Evolutionary conservation across 768 basidiomycete genomes (phyloP).

Genomic region (Kwoniella europaea): DNA sequence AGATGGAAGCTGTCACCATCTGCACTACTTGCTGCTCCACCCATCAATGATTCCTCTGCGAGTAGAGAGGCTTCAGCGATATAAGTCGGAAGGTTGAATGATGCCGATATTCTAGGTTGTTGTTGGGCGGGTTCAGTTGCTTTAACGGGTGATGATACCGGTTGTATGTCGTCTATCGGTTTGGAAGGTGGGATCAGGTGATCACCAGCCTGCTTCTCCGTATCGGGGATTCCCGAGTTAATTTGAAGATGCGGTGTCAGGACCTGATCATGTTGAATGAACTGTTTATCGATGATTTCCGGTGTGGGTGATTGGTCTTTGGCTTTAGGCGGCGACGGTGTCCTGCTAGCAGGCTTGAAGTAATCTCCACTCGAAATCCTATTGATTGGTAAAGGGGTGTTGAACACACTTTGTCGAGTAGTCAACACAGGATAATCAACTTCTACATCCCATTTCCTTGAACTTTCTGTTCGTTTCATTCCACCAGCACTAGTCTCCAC

Average conservation of each 20-base stretch:
- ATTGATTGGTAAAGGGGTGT: slow-evolving; percentile 18
- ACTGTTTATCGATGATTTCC: background rate
- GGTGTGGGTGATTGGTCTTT: slow-evolving; percentile 13
- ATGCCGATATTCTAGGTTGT: slow-evolving; percentile 16
- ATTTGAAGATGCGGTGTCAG: background rate
- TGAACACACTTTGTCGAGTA: slow-evolving; percentile 34
- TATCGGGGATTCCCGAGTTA: background rate
- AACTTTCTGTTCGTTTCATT: background rate
- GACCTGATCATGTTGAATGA: background rate
- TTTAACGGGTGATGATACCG: background rate
- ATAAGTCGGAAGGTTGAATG: slow-evolving; percentile 20
- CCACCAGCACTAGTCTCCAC: background rate
- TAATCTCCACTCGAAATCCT: slow-evolving; percentile 13
- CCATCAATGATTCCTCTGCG: slow-evolving; percentile 21
- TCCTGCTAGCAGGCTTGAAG: background rate
- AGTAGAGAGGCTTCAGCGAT: slow-evolving; percentile 23
- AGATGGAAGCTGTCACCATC: slow-evolving; percentile 23
- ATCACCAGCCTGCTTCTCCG: background rate
- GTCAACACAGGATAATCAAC: slow-evolving; percentile 38
- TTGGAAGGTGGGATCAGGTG: background rate
- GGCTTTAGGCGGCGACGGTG: background rate
- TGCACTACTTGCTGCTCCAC: slow-evolving; percentile 4
- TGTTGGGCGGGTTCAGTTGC: slow-evolving; percentile 3
- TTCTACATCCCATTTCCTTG: slow-evolving; percentile 18
- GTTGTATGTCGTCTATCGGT: background rate